These are phyloP conservation scores for Aureobasidium sp. DNA, from an alignment of 2,329 filamentous ascomycete species.

Conservation along the genomic window DNA sequence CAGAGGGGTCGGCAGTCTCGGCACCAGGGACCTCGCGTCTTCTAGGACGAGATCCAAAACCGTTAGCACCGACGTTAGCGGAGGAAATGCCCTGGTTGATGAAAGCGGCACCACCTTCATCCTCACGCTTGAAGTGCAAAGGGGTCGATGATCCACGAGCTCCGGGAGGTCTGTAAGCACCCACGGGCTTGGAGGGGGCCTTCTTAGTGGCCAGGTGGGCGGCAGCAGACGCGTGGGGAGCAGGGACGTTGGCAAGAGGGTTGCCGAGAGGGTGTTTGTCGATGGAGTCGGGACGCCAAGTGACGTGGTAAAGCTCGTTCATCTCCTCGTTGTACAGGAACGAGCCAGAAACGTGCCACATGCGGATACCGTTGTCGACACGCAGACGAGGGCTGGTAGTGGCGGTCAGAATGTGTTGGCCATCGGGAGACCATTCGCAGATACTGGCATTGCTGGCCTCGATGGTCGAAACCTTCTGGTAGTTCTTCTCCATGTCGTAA, in stretches of 20 bases:
- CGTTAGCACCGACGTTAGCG: constrained; percentile 58
- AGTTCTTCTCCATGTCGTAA: constrained; percentile 92
- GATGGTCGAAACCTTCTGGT: constrained; percentile 84
- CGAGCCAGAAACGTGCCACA: constrained; percentile 84
- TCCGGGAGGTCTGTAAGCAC: constrained; percentile 90
- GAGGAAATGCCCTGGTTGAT: constrained; percentile 70
- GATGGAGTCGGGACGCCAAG: constrained; percentile 72
- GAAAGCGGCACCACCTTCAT: constrained; percentile 88
- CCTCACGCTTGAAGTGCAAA: constrained; percentile 92
- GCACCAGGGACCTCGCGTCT: constrained; percentile 82
- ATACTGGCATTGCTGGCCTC: constrained; percentile 93
- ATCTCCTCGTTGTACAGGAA: constrained; percentile 96
- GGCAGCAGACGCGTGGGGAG: constrained; percentile 74
- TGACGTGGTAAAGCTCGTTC: constrained; percentile 80
- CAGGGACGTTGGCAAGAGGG: constrained; percentile 66
- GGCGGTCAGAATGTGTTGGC: constrained; percentile 92
- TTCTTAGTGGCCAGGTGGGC: constrained; percentile 80
- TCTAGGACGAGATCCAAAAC: constrained; percentile 62
- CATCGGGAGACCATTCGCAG: constrained; percentile 96
- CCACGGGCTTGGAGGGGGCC: constrained; percentile 93
- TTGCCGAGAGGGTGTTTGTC: constrained; percentile 58
- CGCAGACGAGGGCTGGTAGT: constrained; percentile 91
- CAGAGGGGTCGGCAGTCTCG: constrained; percentile 55
- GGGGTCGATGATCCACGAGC: constrained; percentile 84
- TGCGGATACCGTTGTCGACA: constrained; percentile 91